Percentiles rank a stretch among this genome's conserved stretches.
phyloP scores from a whole-genome alignment of 2,329 filamentous ascomycete genomes.

The Aspergillus aculeatus region DNA sequence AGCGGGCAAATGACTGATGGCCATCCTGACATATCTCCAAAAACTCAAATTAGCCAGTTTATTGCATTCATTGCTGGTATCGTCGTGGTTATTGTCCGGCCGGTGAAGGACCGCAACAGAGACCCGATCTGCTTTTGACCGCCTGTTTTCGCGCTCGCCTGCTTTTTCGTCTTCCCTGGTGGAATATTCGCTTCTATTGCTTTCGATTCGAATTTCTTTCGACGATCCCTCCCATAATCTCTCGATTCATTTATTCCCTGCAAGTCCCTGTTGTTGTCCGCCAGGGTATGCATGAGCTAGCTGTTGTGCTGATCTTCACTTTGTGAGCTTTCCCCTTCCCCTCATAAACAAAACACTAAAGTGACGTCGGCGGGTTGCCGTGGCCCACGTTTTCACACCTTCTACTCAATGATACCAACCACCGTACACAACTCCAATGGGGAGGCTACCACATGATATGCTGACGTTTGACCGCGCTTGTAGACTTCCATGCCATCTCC shows the following conservation, averaged over 20 bases:
- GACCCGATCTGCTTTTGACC: conserved; percentile 14
- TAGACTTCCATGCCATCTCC: conserved; percentile 42
- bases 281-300: conserved; percentile 4
- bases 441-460: background rate
- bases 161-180: background rate
- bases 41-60: background rate
- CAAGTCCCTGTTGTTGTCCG: background rate
- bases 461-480: conserved; percentile 13
- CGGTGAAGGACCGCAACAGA: background rate
- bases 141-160: conserved; percentile 7
- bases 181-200: conserved; percentile 5
- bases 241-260: background rate
- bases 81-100: background rate
- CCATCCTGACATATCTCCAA: background rate
- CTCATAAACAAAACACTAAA: conserved; percentile 16
- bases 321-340: conserved; percentile 3
- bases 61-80: background rate
- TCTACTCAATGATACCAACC: conserved; percentile 4
- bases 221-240: background rate
- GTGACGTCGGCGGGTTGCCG: conserved; percentile 16
- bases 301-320: conserved; percentile 4
- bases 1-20: background rate
- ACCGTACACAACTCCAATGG: background rate
- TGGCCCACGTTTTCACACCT: background rate
- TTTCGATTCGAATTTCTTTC: conserved; percentile 4